Evolutionary conservation across 2,329 filamentous ascomycete species (phyloP).

Genomic region (Cercospora sojina): DNA sequence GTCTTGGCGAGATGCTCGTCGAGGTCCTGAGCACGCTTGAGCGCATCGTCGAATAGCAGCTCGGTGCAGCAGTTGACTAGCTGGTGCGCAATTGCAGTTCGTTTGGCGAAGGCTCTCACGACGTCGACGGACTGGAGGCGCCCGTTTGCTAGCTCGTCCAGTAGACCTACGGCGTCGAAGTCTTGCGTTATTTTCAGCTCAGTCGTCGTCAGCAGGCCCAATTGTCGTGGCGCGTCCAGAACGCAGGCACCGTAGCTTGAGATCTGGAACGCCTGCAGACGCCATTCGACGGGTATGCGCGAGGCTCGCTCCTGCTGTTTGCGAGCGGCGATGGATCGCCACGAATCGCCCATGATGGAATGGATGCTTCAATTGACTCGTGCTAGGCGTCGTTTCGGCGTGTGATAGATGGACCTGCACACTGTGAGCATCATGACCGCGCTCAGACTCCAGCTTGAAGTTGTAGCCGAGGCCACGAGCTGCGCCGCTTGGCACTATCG

Average conservation of each 20-base stretch:
- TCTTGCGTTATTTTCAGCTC: constrained; percentile 58
- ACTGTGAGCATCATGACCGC: neutral
- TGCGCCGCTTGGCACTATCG: neutral
- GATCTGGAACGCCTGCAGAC: constrained; percentile 34
- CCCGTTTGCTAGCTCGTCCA: constrained; percentile 39
- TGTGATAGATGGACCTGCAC: neutral
- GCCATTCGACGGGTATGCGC: constrained; percentile 48
- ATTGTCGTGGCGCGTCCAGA: constrained; percentile 52
- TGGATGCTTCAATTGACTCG: neutral
- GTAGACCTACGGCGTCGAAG: constrained; percentile 48
- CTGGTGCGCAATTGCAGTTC: constrained; percentile 50
- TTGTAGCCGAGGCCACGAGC: neutral
- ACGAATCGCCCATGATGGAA: constrained; percentile 36
- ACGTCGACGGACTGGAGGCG: constrained; percentile 21
- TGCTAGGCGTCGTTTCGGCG: neutral
- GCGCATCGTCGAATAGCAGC: constrained; percentile 41
- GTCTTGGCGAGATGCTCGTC: constrained; percentile 41
- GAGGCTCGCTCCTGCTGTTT: constrained; percentile 44
- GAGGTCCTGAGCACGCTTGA: constrained; percentile 42
- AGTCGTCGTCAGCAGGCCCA: constrained; percentile 51
- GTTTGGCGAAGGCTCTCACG: constrained; percentile 47
- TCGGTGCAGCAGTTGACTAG: constrained; percentile 49
- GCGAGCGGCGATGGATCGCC: constrained; percentile 43
- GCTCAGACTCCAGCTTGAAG: neutral
- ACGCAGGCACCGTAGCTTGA: constrained; percentile 37